Base-by-base conservation (phyloP, 371 early-diverging fungal genomes). In the Apophysomyces variabilis region DNA sequence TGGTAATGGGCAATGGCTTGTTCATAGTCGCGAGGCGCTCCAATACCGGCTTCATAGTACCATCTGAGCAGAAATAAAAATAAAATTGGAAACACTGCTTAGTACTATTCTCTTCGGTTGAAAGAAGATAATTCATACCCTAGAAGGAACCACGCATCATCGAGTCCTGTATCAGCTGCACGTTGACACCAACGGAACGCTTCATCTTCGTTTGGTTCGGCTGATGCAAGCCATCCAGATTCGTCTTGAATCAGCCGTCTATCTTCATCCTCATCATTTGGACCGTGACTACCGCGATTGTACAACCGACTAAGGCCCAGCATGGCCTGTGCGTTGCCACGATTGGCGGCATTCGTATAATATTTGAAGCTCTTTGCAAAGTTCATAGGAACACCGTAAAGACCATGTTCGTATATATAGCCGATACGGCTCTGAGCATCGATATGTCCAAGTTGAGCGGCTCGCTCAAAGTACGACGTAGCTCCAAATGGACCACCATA, bases 41-140 rank as follows among this genome's bases (percentile, higher is more conserved):
- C 82, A 43, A 82, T 68, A n/a, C 79, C 82, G 46, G 74, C 67
- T 63, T 82, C 82, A 70, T 77, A 82, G 60, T 79, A 82, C 72
- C 75, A 79, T 41, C 81, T 81, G 32, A 26, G 32, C 32, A 58
- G 41, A 11, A 44, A 39, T 38, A 41, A 41, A 7, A 65, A 72
- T 13, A 64, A 54, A 57, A 18, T 4, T 18, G 11, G 54, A 8
- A 9, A 1, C 16, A 18, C 32, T 5, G 9, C 21, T 21, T 26
- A 26, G 32, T 3, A 26, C 3, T 26, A 26, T 26, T 3, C 32
- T 3, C 32, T 5, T 18, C 21, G 9, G 8, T 21, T 21, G 21
- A 36, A 67, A 43, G 14, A 67, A 43, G 14, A 26, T 32, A 6
- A 4, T 2, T 68, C 63, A 66, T 73, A 79, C 80, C 81, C 81